Evolutionary conservation across 2,329 filamentous ascomycete species (phyloP).

Genomic region (Ophiostoma fasciatum): DNA sequence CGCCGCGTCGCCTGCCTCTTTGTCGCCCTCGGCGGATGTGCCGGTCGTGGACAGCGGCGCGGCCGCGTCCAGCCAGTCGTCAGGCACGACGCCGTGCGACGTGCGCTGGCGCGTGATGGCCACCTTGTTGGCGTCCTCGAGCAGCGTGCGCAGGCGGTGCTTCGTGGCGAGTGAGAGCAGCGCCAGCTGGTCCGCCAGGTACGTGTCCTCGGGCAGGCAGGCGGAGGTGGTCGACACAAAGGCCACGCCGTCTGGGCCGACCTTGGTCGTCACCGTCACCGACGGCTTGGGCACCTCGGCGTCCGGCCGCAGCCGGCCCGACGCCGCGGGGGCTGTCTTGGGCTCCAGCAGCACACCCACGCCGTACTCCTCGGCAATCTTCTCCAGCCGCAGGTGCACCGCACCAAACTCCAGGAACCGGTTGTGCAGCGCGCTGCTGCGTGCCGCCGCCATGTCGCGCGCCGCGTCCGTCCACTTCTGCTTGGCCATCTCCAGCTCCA

Average conservation of each 20-base stretch:
- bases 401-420: slow-evolving; percentile 56
- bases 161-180: slow-evolving; percentile 72
- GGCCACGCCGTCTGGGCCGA: slow-evolving; percentile 45
- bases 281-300: slow-evolving; percentile 34
- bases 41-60: slow-evolving; percentile 22
- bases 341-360: slow-evolving; percentile 39
- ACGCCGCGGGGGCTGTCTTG: slow-evolving; percentile 27
- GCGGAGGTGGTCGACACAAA: slow-evolving; percentile 49
- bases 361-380: slow-evolving; percentile 43
- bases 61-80: slow-evolving; percentile 62
- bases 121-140: slow-evolving; percentile 63
- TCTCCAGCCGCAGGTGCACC: slow-evolving; percentile 41
- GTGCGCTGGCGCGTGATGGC: slow-evolving; percentile 59
- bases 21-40: slow-evolving; percentile 23
- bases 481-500: slow-evolving; percentile 49
- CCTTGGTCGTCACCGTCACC: slow-evolving; percentile 38
- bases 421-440: slow-evolving; percentile 56
- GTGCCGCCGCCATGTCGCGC: slow-evolving; percentile 40
- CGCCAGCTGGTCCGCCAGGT: slow-evolving; percentile 67
- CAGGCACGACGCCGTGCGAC: slow-evolving; percentile 64
- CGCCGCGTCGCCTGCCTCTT: slow-evolving; percentile 38
- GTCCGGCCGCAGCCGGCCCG: slow-evolving; percentile 34
- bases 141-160: slow-evolving; percentile 57
- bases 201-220: slow-evolving; percentile 61
- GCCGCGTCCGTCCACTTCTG: slow-evolving; percentile 52